Evolutionary conservation across 306 rosid genomes (phyloP), one percentile per base, ranked within the genome.

Genomic region (Astragalus membranaceus): DNA sequence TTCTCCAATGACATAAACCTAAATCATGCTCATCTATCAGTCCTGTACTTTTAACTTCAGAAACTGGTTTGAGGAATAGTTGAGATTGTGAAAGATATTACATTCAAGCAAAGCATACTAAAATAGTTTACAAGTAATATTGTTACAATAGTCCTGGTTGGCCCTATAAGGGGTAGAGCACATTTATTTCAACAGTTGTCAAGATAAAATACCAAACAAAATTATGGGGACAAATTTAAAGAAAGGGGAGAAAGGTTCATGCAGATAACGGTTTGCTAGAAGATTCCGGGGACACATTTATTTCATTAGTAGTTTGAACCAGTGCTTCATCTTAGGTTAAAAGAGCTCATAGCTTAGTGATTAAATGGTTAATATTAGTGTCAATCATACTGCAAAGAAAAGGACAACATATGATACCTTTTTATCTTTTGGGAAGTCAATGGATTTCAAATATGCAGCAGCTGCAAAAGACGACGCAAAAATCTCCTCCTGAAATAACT

Each of bases 381-480:
- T 60, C 67, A 60, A 60, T 37, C 78, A 57, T 17, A 57, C 10
- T 23, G 11, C 35, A 49, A 66, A 26, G 14, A n/a, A 41, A 17
- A 57, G 16, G 15, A 72, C 12, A n/a, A 42, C 7, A 68, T 7
- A 15, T 12, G 5, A 6, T 79, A 95, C 99, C 96, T 89, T 95
- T 76, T 91, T 95, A 70, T 95, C 92, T 83, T 89, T 87, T 7
- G 99, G 96, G 77, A 95, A 95, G 83, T 91, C 44, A 43, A 95
- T 89, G 61, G 99, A 95, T 82, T 84, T 80, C 85, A 95, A 79
- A 82, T 91, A 95, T 47, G 97, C 99, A 63, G 99, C 95, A 35
- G 96, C 95, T 49, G 99, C 99, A 83, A 95, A 95, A 37, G 99
- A 95, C 50, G 99, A 95, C 4, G 99, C 99, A 78, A 95, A 95